Evolutionary conservation across 768 basidiomycete genomes (phyloP), one percentile per base, ranked within the genome.

Genomic region (Lepiota brunneoincarnata): DNA sequence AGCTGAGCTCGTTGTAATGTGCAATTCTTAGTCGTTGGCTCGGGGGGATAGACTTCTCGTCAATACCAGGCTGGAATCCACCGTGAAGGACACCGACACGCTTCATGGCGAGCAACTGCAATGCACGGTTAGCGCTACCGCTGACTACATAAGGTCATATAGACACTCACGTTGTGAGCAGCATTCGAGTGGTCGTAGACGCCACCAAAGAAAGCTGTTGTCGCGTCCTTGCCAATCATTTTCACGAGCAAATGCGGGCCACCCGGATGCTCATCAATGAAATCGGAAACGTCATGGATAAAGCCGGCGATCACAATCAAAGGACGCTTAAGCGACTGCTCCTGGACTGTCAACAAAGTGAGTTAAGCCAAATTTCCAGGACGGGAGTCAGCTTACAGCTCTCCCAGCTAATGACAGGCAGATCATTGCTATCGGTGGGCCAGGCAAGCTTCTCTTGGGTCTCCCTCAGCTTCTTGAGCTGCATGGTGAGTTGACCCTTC

Each of bases 401-500:
- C 38, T 93, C 91, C 92, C 93, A 96, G 51, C 75, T 81, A 62
- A 95, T 81, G 50, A 97, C 78, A 2, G 89, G 89, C 21, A 98
- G 74, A 54, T 93, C 82, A 49, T 80, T 82, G 55, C 73, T 81
- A 49, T 89, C 84, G 14, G 77, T 80, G 2, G 94, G 93, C 93
- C 93, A 97, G 20, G 70, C 67, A 35, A 98, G 76, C 15, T 68
- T 73, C 31, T 94, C 91, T 63, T 91, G 88, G 11, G 86, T 84
- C 65, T 80, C 80, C 49, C 87, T 82, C 34, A 97, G 78, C 60
- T 86, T 86, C 76, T 95, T 95, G 49, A 98, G 78, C 66, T 95
- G 80, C 93, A 98, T 95, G 26, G 94, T 95, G 41, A 95, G 80
- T 66, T 93, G 87, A 31, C 94, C 94, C 73, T 97, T 98, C 80